Evolutionary conservation across 1,139 yeast genomes (phyloP).

Genomic region (Geotrichum restrictum): DNA sequence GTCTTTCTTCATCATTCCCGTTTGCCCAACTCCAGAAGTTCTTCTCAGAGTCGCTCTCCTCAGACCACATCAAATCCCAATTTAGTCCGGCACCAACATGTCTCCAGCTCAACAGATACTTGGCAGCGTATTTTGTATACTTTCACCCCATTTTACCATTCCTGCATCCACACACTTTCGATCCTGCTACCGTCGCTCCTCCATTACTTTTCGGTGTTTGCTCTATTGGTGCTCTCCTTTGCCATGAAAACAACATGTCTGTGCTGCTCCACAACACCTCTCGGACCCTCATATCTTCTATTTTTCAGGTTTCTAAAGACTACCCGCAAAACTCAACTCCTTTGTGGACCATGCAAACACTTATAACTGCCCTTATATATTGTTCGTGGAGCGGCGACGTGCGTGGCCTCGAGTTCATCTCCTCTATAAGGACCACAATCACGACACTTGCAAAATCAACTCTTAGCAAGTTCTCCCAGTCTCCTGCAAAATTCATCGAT

Average conservation of each 20-base stretch:
- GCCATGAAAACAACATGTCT: slow-evolving; percentile 34
- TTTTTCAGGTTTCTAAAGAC: slow-evolving; percentile 15
- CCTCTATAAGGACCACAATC: slow-evolving; percentile 31
- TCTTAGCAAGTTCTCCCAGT: slow-evolving; percentile 15
- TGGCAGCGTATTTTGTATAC: slow-evolving; percentile 35
- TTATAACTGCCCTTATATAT: slow-evolving; percentile 32
- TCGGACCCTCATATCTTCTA: slow-evolving; percentile 27
- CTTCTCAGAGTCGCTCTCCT: slow-evolving; percentile 17
- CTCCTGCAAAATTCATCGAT: slow-evolving; percentile 14
- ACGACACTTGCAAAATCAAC: slow-evolving; percentile 28
- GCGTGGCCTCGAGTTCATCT: slow-evolving; percentile 34
- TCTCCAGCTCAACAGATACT: slow-evolving; percentile 33
- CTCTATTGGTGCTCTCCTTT: slow-evolving; percentile 37
- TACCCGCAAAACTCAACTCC: slow-evolving; percentile 24
- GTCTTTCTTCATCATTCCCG: slow-evolving; percentile 27
- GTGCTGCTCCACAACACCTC: slow-evolving; percentile 32
- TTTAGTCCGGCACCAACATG: slow-evolving; percentile 22
- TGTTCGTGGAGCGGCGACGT: slow-evolving; percentile 38
- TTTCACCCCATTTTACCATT: slow-evolving; percentile 39
- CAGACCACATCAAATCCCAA: slow-evolving; percentile 17
- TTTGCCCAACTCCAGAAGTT: slow-evolving; percentile 25
- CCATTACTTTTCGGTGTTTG: slow-evolving; percentile 37
- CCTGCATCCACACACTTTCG: slow-evolving; percentile 36
- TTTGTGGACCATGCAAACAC: slow-evolving; percentile 36
- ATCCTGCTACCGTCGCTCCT: slow-evolving; percentile 34